phyloP scores from a whole-genome alignment of 2,329 filamentous ascomycete species.

The Rhynchosporium agropyri region DNA sequence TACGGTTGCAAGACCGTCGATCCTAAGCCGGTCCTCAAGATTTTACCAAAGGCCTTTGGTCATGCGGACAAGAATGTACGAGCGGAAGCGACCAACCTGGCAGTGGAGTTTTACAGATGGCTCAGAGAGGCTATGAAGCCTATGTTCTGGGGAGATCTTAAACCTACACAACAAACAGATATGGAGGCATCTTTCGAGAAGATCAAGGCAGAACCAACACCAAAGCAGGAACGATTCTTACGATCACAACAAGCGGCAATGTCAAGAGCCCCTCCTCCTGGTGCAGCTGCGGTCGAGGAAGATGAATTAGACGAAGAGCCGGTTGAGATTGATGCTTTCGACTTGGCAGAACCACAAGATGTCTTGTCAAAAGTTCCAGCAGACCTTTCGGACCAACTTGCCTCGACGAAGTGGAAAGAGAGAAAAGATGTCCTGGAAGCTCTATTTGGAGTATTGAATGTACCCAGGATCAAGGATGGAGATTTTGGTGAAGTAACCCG shows the following conservation, averaged over 20 bases:
- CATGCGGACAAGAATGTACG: slow-evolving; percentile 98
- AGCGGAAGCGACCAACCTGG: slow-evolving; percentile 86
- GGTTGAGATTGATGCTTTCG: slow-evolving; percentile 77
- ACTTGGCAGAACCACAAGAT: slow-evolving; percentile 85
- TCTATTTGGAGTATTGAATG: slow-evolving; percentile 74
- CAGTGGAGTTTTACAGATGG: slow-evolving; percentile 96
- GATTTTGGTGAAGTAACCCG: slow-evolving; percentile 84
- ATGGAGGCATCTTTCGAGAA: slow-evolving; percentile 93
- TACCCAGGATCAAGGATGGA: slow-evolving; percentile 88
- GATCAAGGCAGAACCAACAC: slow-evolving; percentile 80
- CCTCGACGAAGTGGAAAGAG: slow-evolving; percentile 97
- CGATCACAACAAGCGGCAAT: slow-evolving; percentile 86
- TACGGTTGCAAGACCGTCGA: slow-evolving; percentile 95
- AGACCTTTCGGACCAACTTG: slow-evolving; percentile 80
- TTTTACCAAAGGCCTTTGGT: slow-evolving; percentile 85
- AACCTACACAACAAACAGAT: slow-evolving; percentile 92
- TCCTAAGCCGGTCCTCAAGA: slow-evolving; percentile 87
- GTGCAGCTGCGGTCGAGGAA: slow-evolving; percentile 59
- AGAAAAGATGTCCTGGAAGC: slow-evolving; percentile 91
- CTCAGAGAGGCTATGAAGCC: slow-evolving; percentile 97
- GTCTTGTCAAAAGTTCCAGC: slow-evolving; percentile 79
- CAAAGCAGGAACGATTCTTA: slow-evolving; percentile 88
- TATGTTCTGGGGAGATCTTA: slow-evolving; percentile 94
- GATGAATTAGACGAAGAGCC: slow-evolving; percentile 58
- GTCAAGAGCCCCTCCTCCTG: slow-evolving; percentile 66